A percentile compares a stretch with the other conserved stretches of the same genome.
Evolutionary conservation across 208 protist species (phyloP).

Genomic region (Acanthamoeba rhysodes): DNA sequence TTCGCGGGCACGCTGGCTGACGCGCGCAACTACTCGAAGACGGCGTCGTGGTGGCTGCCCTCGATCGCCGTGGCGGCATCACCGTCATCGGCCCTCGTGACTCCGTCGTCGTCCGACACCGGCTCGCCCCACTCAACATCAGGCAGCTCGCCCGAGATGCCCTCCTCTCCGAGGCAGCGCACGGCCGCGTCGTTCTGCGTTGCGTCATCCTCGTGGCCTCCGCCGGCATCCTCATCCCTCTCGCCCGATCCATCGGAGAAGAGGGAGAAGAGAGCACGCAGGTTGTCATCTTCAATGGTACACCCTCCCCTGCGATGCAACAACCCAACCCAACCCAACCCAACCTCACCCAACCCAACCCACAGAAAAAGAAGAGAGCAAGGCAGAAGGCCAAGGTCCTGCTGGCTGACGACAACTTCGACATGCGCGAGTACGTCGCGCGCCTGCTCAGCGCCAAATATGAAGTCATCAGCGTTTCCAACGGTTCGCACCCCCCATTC

Average conservation of each 20-base stretch:
- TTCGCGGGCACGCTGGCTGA: neutral
- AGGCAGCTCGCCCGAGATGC: neutral
- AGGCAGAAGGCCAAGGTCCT: neutral
- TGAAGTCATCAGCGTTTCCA: conserved; percentile 35
- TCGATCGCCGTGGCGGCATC: neutral
- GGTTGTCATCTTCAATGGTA: too few relatives aligned
- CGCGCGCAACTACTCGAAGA: conserved; percentile 54
- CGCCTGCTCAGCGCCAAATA: neutral
- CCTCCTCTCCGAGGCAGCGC: neutral
- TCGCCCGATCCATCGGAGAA: neutral
- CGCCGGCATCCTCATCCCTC: neutral
- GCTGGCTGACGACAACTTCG: conserved; percentile 75
- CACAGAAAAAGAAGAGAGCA: neutral
- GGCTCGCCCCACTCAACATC: neutral
- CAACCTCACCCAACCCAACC: neutral
- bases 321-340: accelerated
- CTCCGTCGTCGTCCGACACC: neutral
- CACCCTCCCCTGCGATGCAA: neutral
- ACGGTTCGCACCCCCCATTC: neutral
- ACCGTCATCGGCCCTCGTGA: neutral
- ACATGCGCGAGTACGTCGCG: conserved; percentile 76
- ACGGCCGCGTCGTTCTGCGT: conserved; percentile 2
- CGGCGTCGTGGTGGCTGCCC: too few relatives aligned
- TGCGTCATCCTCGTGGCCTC: too few relatives aligned
- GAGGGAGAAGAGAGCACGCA: neutral